Evolutionary conservation across 805 yeast species (phyloP), one percentile per base, ranked within the genome.

Genomic region (Lachancea cidri): DNA sequence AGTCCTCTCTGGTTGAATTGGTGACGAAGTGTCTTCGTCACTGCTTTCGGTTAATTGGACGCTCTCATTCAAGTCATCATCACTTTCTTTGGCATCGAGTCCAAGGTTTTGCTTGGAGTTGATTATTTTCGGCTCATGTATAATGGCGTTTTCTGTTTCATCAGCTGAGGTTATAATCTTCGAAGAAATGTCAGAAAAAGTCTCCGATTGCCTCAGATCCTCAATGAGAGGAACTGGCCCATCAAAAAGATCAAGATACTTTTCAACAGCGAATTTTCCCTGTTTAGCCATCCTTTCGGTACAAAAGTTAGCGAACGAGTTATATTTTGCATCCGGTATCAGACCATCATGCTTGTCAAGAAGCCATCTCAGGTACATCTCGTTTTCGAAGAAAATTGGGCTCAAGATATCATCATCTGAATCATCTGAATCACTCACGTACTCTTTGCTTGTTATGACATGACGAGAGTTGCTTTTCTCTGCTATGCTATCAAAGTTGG

Each of bases 311-410:
- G 50, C 56, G 43, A 60, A 60, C 20, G 43, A 33, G 0, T 30
- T 29, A 25, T 45, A 50, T 27, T 54, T 48, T 3, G 51, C 54
- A 8, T 49, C 48, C 2, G 64, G 42, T 6, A 62, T 40, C 17
- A 48, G 50, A 2, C 65, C 64, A 19, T 43, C 33, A 36, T 56
- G 41, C 31, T 45, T 55, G 43, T 62, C 62, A 3, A 60, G 44
- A 35, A 62, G 38, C 45, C 48, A 55, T 37, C 65, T 58, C 58
- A 60, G 43, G 35, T 54, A 62, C 54, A 54, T 54, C 44, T 63
- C 67, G 42, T 63, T 63, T 43, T 63, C 65, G 43, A 55, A 63
- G 33, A 61, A 61, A 5, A 55, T 42, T 5, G 63, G 49, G 27
- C 49, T 48, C 22, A 52, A 36, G 3, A 47, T 52, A 16, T 54